These are phyloP conservation scores for Pythium oligandrum DNA, from an alignment of 352 stramenopile species.

Conservation along the genomic window DNA sequence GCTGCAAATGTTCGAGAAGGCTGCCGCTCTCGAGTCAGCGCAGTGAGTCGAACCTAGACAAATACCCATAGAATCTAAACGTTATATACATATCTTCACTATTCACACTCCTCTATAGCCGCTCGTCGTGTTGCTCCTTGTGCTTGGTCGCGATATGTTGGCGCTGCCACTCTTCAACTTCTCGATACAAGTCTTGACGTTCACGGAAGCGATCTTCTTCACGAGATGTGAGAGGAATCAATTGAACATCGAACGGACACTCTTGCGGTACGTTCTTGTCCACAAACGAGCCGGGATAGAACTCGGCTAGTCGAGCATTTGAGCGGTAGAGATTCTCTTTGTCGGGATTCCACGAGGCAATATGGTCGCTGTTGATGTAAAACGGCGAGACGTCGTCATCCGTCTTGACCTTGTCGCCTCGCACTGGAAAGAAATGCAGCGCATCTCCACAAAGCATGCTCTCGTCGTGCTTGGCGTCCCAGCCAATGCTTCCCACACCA, in stretches of 20 bases:
- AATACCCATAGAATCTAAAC: no score
- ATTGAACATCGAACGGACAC: constrained; percentile 51
- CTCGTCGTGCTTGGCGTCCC: constrained; percentile 30
- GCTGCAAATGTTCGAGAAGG: constrained; percentile 36
- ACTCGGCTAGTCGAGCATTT: constrained; percentile 34
- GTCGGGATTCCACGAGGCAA: constrained; percentile 26
- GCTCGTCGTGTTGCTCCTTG: no score
- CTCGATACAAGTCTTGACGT: constrained; percentile 19
- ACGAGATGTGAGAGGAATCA: constrained; percentile 26
- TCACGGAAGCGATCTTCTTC: constrained; percentile 36
- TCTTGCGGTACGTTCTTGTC: constrained; percentile 37
- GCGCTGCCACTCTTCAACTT: background rate
- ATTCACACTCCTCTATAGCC: background rate
- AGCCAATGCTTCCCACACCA: constrained; percentile 46
- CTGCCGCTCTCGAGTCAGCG: background rate
- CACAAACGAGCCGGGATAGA: constrained; percentile 43
- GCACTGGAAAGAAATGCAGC: constrained; percentile 54
- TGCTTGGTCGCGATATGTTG: no score
- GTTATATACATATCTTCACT: background rate
- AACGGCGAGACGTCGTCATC: constrained; percentile 24
- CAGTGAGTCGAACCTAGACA: no score
- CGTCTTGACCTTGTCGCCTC: background rate
- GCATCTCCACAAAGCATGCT: constrained; percentile 46
- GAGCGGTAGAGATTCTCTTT: constrained; percentile 46
- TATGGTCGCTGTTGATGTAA: constrained; percentile 71